Evolutionary conservation across 345 rosid genomes (phyloP).

Genomic region (Citrus unshiu): DNA sequence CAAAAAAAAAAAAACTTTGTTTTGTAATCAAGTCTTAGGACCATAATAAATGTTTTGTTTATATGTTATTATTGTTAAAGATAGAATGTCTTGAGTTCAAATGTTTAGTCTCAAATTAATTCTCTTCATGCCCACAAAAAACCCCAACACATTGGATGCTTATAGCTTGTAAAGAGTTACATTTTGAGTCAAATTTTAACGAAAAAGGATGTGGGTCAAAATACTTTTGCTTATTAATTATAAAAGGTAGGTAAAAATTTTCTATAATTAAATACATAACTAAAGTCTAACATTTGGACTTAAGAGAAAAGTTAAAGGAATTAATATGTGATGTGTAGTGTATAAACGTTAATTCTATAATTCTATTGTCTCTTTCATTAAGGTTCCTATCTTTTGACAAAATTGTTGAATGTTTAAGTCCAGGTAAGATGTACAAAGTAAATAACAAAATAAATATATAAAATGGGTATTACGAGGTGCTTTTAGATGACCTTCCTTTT

Average conservation of each 20-base stretch:
- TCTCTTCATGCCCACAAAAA: not conserved
- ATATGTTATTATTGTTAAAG: not conserved
- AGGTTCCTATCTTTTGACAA: not conserved
- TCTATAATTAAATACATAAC: not conserved
- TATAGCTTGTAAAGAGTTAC: not conserved
- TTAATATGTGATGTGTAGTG: not conserved
- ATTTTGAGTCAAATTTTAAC: not conserved
- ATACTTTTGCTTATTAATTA: not conserved
- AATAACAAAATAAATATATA: not conserved
- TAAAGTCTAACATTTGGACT: conserved; percentile 6
- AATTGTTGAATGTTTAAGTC: conserved; percentile 5
- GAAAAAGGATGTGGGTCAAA: not conserved
- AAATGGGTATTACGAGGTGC: not conserved
- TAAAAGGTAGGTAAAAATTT: not conserved
- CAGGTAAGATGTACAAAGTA: conserved; percentile 19
- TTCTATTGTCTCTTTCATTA: conserved; percentile 19
- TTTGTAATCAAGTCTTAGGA: no score
- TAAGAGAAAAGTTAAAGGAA: not conserved
- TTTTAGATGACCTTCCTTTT: conserved; percentile 20
- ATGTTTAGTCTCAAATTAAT: not conserved
- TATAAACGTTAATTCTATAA: not conserved
- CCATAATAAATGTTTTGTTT: not conserved
- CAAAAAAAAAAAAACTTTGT: no score
- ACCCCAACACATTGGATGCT: conserved; percentile 1
- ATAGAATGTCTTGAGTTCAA: not conserved